Conservation (phyloP, 192 early-diverging fungal genomes). For the Jimgerdemannia lactiflua region DNA sequence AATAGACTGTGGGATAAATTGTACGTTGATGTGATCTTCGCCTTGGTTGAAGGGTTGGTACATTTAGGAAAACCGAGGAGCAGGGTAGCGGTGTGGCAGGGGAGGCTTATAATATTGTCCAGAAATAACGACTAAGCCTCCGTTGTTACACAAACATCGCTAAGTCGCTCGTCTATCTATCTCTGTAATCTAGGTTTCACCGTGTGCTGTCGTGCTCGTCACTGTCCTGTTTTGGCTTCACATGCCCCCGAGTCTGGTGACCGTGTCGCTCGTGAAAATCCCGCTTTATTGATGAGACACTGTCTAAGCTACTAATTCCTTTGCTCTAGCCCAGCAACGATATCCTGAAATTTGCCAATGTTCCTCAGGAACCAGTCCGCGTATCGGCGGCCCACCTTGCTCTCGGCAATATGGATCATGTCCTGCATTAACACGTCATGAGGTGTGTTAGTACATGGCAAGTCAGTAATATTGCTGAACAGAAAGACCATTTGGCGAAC, state of each 20-base stretch:
- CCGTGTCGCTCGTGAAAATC: too few species aligned
- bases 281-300: too few species aligned
- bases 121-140: not conserved
- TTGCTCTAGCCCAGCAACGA: not conserved
- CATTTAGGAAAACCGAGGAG: not conserved
- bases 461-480: not conserved
- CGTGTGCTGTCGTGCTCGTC: too few species aligned
- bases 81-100: not conserved
- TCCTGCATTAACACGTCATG: conserved; percentile 42
- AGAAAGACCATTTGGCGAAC: conserved; percentile 19
- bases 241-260: too few species aligned
- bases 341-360: conserved; percentile 86
- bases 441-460: conserved; percentile 14
- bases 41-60: conserved; percentile 3
- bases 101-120: not conserved
- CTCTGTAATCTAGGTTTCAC: too few species aligned
- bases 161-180: too few species aligned
- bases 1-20: too few species aligned
- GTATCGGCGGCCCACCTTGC: conserved; percentile 88
- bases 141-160: too few species aligned
- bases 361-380: conserved; percentile 97
- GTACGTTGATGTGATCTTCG: conserved; percentile 1
- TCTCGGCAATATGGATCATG: conserved; percentile 94
- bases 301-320: too few species aligned
- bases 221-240: too few species aligned